A percentile compares a stretch with the other conserved stretches of the same genome.
Conservation (phyloP, 768 basidiomycete genomes). For the Asterophora parasitica region DNA sequence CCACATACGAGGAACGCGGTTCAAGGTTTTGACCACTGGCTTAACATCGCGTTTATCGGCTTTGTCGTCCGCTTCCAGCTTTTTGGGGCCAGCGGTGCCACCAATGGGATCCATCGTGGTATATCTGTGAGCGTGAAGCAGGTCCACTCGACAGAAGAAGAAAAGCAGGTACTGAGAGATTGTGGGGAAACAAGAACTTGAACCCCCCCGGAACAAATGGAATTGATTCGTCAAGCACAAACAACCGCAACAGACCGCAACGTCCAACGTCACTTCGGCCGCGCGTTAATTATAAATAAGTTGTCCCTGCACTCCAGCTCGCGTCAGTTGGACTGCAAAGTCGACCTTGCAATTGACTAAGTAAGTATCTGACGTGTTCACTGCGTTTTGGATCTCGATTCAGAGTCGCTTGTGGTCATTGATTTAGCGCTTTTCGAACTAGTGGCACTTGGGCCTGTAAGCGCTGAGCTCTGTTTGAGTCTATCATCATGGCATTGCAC, state of each 20-base stretch:
- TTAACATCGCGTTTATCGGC: slow-evolving; percentile 64
- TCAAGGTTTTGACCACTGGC: slow-evolving; percentile 71
- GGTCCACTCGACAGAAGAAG: slow-evolving; percentile 12
- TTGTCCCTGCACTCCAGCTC: no score
- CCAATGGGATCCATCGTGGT: slow-evolving; percentile 31
- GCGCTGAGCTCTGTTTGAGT: no score
- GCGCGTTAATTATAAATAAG: no score
- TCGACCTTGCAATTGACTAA: no score
- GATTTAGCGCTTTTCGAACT: no score
- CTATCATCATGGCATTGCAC: no score
- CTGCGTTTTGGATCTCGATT: no score
- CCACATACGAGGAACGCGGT: slow-evolving; percentile 80
- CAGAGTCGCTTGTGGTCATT: no score
- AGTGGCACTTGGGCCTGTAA: no score
- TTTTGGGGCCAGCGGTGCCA: slow-evolving; percentile 40
- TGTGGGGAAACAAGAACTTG: slow-evolving; percentile 16
- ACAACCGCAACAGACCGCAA: slow-evolving; percentile 16
- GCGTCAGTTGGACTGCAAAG: no score
- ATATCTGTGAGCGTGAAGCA: slow-evolving; percentile 15
- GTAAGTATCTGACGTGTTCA: no score
- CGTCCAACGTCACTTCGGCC: no score
- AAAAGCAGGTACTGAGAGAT: slow-evolving; percentile 14
- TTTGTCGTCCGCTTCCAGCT: slow-evolving; percentile 57
- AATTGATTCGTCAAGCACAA: slow-evolving; percentile 22
- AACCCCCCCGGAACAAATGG: slow-evolving; percentile 19